Conservation (phyloP, 1,139 yeast species). For the Diutina pseudorugosa region DNA sequence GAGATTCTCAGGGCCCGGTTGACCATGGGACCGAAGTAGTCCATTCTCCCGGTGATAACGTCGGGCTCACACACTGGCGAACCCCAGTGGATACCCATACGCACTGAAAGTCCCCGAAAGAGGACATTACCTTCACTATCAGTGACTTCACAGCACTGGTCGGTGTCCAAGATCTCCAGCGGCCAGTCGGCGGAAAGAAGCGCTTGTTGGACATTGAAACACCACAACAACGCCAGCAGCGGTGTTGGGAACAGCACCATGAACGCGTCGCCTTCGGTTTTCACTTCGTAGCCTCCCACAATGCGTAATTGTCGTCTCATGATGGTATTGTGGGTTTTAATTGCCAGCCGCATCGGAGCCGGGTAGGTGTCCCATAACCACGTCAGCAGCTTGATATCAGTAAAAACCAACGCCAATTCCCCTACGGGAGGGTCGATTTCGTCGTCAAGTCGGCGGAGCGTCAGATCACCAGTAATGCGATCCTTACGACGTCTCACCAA, state of each 20-base stretch:
- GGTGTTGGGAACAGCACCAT: conserved; percentile 98
- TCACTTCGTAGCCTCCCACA: conserved; percentile 95
- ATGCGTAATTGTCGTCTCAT: conserved; percentile 91
- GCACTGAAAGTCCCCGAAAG: conserved; percentile 81
- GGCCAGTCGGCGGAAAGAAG: conserved; percentile 89
- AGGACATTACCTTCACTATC: conserved; percentile 53
- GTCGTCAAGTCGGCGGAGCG: conserved; percentile 72
- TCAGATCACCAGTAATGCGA: conserved; percentile 58
- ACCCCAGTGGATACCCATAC: conserved; percentile 99
- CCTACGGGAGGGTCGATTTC: conserved; percentile 96
- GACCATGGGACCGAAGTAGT: conserved; percentile 97
- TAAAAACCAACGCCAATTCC: conserved; percentile 86
- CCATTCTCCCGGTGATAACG: conserved; percentile 94
- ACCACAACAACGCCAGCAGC: conserved; percentile 84
- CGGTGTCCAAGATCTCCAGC: conserved; percentile 72
- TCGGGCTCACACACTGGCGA: conserved; percentile 93
- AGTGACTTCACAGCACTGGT: conserved; percentile 75
- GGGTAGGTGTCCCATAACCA: conserved; percentile 89
- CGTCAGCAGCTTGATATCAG: conserved; percentile 94
- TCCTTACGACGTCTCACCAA: conserved; percentile 43
- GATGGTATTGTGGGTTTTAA: conserved; percentile 81
- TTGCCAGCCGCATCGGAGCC: conserved; percentile 92
- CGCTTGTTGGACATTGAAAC: conserved; percentile 84
- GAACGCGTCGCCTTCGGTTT: conserved; percentile 98
- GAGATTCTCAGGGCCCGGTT: conserved; percentile 89